A percentile compares a stretch with the other conserved stretches of the same genome.
Conservation (phyloP, 257 asterid species). For the Solanum chmielewskii region DNA sequence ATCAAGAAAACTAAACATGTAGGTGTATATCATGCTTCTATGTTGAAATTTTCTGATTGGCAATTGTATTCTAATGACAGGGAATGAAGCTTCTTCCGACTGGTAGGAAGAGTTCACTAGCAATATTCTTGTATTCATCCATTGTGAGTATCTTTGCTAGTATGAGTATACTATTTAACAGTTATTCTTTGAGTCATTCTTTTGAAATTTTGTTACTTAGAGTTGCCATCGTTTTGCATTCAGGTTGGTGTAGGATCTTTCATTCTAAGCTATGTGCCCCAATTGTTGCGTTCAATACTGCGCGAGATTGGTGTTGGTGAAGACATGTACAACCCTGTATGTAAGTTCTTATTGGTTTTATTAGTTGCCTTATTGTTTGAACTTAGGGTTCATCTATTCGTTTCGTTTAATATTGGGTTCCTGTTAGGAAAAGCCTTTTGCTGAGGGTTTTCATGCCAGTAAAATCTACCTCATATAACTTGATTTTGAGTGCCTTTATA, state of each 20-base stretch:
- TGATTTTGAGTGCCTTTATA: background rate
- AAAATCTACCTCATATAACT: background rate
- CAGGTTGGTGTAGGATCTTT: constrained; percentile 84
- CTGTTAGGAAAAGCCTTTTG: background rate
- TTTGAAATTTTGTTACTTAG: background rate
- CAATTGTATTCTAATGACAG: constrained; percentile 26
- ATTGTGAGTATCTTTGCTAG: constrained; percentile 39
- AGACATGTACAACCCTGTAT: constrained; percentile 86
- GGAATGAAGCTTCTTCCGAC: constrained; percentile 98
- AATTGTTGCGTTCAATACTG: constrained; percentile 34
- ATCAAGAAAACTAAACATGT: background rate
- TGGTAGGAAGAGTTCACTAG: constrained; percentile 69
- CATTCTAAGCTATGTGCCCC: constrained; percentile 50
- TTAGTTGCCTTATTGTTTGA: background rate
- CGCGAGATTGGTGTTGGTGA: constrained; percentile 66
- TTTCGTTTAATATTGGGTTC: background rate
- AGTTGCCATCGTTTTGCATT: constrained; percentile 1
- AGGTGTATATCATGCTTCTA: background rate
- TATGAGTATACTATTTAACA: background rate
- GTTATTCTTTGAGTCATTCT: background rate
- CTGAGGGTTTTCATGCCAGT: background rate
- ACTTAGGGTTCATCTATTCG: background rate
- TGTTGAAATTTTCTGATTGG: background rate
- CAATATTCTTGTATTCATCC: constrained; percentile 61
- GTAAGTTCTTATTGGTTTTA: constrained; percentile 49